Evolutionary conservation across 2,329 filamentous ascomycete species (phyloP), one percentile per base, ranked within the genome.

Genomic region (Alternaria gansuensis): DNA sequence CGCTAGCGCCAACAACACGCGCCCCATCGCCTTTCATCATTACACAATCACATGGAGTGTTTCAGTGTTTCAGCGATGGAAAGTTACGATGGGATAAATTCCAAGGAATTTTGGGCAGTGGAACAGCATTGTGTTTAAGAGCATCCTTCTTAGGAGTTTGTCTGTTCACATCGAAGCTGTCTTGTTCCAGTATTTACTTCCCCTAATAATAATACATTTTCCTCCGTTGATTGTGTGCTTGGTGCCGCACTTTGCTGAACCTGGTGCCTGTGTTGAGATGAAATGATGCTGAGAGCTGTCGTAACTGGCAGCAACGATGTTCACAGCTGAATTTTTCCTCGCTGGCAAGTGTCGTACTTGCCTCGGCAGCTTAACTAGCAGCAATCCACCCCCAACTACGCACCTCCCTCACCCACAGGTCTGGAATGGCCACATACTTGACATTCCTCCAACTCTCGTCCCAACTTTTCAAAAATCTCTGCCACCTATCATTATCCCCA

Each of bases 1-100:
- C 36, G n/a, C 49, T 29, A 51, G 49, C 21, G 21, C 28, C 37
- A 37, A 33, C 46, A 21, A 28, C 33, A n/a, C 33, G 21, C 51
- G 26, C 39, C 37, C 36, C 51, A 34, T 34, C 44, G 21, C 28
- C 17, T 14, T 29, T 29, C 54, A 40, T 36, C 50, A 28, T 36
- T 28, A 36, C 50, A 41, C 50, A 13, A 28, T 46, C 45, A 48
- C 34, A 21, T 41, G 10, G 21, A 39, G 33, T 28, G 26, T 28
- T 48, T 34, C 23, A 23, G 13, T n/a, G 17, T 17, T 17, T 17
- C 17, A 17, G 13, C 11, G 44, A 34, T 34, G 44, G 31, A 26
- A n/a, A 4, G 31, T 48, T 24, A 33, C 44, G 21, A 48, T 29
- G 31, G 44, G n/a, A 48, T n/a, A 24, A 13, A 23, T 14, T 26